A percentile compares a stretch with the other conserved stretches of the same genome.
Conservation (phyloP, 2,329 filamentous ascomycete genomes). For the Colletotrichum lupini region DNA sequence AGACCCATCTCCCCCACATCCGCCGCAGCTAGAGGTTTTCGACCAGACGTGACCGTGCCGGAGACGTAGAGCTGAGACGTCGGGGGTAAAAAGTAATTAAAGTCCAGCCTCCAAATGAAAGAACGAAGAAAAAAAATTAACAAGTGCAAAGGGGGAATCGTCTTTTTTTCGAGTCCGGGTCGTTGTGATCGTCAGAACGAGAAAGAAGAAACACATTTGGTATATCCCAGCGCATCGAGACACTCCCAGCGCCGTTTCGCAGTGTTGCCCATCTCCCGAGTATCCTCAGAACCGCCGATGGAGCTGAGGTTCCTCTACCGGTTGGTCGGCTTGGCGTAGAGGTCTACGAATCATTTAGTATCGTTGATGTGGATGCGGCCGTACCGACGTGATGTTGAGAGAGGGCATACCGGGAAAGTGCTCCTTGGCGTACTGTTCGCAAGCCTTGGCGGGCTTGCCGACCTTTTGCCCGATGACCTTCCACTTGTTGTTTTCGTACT, state of each 20-base stretch:
- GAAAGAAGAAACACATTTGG: slow-evolving; percentile 35
- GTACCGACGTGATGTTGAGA: slow-evolving; percentile 37
- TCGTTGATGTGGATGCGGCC: slow-evolving; percentile 37
- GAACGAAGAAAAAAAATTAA: slow-evolving; percentile 35
- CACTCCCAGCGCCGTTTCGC: slow-evolving; percentile 34
- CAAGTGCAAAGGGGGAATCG: slow-evolving; percentile 36
- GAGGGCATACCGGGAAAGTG: slow-evolving; percentile 74
- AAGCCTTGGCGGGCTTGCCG: slow-evolving; percentile 92
- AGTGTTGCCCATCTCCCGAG: slow-evolving; percentile 34
- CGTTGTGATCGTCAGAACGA: slow-evolving; percentile 31
- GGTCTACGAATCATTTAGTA: slow-evolving; percentile 49
- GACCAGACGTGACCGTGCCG: slow-evolving; percentile 6
- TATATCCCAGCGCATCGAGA: slow-evolving; percentile 38
- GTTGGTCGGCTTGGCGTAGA: slow-evolving; percentile 51
- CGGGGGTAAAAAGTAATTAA: slow-evolving; percentile 12
- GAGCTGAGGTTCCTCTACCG: slow-evolving; percentile 45
- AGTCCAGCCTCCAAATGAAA: slow-evolving; percentile 23
- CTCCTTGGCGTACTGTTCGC: slow-evolving; percentile 91
- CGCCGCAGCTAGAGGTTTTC: slow-evolving; percentile 5
- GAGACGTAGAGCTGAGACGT: not conserved
- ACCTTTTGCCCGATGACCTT: slow-evolving; percentile 97
- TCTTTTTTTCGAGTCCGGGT: slow-evolving; percentile 36
- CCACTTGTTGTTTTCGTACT: slow-evolving; percentile 99
- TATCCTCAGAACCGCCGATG: slow-evolving; percentile 36
- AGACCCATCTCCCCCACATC: not conserved